These are phyloP conservation scores for Sugiyamaella mastotermitis DNA, from an alignment of 805 yeast species.

Conservation along the genomic window DNA sequence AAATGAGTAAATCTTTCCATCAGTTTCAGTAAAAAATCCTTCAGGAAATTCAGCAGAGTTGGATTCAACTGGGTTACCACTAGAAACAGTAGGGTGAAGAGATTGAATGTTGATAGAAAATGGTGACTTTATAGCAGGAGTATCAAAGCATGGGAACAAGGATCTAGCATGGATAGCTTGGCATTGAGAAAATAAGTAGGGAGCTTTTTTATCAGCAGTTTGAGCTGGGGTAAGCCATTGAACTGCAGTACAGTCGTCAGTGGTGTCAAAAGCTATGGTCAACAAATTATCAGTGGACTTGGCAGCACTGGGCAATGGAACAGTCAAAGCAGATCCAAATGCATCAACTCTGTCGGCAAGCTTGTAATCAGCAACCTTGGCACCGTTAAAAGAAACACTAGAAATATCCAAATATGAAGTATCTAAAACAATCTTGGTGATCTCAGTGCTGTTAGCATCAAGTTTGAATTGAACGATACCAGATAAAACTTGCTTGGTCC, in stretches of 20 bases:
- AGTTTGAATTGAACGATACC: slow-evolving; percentile 55
- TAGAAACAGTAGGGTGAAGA: slow-evolving; percentile 62
- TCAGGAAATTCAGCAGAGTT: slow-evolving; percentile 17
- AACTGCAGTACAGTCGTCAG: slow-evolving; percentile 71
- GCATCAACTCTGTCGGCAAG: slow-evolving; percentile 33
- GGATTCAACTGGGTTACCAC: slow-evolving; percentile 47
- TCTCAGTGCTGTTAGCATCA: slow-evolving; percentile 15
- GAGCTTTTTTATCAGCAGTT: slow-evolving; percentile 64
- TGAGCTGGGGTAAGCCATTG: slow-evolving; percentile 76
- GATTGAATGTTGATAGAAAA: slow-evolving; percentile 56
- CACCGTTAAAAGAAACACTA: slow-evolving; percentile 40
- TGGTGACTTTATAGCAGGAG: slow-evolving; percentile 75
- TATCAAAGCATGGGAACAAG: slow-evolving; percentile 84
- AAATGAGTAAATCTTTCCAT: slow-evolving; percentile 39
- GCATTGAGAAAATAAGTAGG: slow-evolving; percentile 80
- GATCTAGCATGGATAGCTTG: slow-evolving; percentile 90
- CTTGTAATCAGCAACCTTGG: slow-evolving; percentile 22
- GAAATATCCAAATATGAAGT: slow-evolving; percentile 54
- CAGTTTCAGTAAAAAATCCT: slow-evolving; percentile 8
- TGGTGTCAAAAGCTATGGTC: slow-evolving; percentile 56
- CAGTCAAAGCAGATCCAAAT: slow-evolving; percentile 39
- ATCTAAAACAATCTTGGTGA: slow-evolving; percentile 51
- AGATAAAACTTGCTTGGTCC: slow-evolving; percentile 42
- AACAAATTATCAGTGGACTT: slow-evolving; percentile 10
- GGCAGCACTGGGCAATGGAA: slow-evolving; percentile 19